Evolutionary conservation across 169 alveolate species (phyloP), one percentile per base, ranked within the genome.

Genomic region (Besnoitia besnoiti): DNA sequence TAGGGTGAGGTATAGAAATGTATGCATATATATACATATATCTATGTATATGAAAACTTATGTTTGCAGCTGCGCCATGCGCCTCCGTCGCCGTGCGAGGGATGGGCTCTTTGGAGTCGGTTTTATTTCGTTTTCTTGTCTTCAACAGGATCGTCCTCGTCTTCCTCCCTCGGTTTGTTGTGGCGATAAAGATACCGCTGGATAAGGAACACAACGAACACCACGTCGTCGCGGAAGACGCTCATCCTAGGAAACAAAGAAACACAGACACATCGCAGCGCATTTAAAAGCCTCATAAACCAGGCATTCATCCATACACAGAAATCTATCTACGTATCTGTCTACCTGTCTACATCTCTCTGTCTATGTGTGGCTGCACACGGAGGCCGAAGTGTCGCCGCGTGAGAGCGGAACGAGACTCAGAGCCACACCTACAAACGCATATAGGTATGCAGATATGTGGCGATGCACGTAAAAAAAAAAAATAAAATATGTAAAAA

Each of bases 191-290:
- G 97, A 98, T 99, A 98, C 90, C 99, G 97, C 96, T 99, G 99
- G 94, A 98, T 98, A 79, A 99, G 93, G 96, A 98, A 98, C 92
- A 98, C 97, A 75, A 99, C 91, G 97, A 99, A 99, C 61, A 99
- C 98, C 14, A 99, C 96, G 94, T 99, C 99, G 94, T 99, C 99
- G 94, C 99, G 98, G 96, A 99, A 99, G 94, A 99, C 99, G 67
- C 98, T 95, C 92, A 98, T 94, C 97, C 99, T 97, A 80, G 30
- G 42, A 39, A 35, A 62, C 85, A 51, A 19, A 27, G 27, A 90
- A 10, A 49, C 46, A 47, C 12, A 42, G 8, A 77, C 12, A 77
- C 10, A 51, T 51, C n/a, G n/a, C n/a, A n/a, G n/a, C n/a, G n/a
- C n/a, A n/a, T n/a, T n/a, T n/a, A n/a, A n/a, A n/a, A n/a, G n/a